Evolutionary conservation across 768 basidiomycete species (phyloP), one percentile per base, ranked within the genome.

Genomic region (Crassisporium funariophilum): DNA sequence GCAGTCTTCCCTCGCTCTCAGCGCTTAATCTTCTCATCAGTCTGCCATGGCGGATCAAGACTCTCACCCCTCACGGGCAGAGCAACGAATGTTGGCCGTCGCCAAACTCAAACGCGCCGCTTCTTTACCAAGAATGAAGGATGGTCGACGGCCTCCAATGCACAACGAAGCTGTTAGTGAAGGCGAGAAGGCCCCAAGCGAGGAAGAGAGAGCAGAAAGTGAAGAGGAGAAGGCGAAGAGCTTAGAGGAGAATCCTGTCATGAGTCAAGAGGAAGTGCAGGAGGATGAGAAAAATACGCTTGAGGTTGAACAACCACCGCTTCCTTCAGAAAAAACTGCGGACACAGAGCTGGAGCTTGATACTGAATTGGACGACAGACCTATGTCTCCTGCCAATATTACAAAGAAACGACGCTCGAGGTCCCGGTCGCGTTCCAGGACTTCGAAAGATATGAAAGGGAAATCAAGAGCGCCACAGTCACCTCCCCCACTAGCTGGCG

Each of bases 71-170:
- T 71, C 72, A 37, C 69, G 68, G 53, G 74, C 74, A 46, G 88
- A 94, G 64, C 87, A 93, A 67, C 84, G 94, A 50, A 89, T 91
- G 61, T 80, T 82, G 44, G 89, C 92, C 9, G 86, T 95, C 37
- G 91, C 91, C 35, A 93, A 86, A 70, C 81, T 97, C 54, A 93
- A 88, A 70, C 84, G 94, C 57, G 93, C 94, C 34, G 90, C 92
- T 44, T 95, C 92, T 12, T 68, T 95, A 21, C 94, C 93, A 27
- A 78, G 93, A 51, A 90, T 90, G 84, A 92, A 92, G 65, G 88
- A 92, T 65, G 92, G 92, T 6, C 73, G 92, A 45, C 76, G 93
- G 34, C 92, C 91, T 0, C 89, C 86, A 38, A 90, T 91, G 88
- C 89, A 88, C 59, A 73, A 80, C 54, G 88, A 89, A 55, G 86